Evolutionary conservation across 1,284 basidiomycete species (phyloP).

Genomic region (Malassezia arunalokei): DNA sequence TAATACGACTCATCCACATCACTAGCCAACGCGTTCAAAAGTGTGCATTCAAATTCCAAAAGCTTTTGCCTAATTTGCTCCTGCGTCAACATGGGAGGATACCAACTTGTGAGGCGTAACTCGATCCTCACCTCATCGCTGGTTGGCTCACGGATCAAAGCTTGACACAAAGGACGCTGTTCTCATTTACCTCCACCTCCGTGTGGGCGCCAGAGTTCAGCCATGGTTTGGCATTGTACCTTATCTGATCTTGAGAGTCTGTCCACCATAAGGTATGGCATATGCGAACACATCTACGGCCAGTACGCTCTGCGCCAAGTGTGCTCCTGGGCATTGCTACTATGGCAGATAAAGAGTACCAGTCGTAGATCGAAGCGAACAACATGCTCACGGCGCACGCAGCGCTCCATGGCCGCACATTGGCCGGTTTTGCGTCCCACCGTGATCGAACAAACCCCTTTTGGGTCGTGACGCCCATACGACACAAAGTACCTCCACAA

Average conservation of each 20-base stretch:
- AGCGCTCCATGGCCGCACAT: no score
- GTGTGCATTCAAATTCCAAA: slow-evolving; percentile 4
- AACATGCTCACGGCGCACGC: no score
- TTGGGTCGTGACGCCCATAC: background rate
- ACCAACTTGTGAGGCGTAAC: background rate
- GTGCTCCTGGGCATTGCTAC: no score
- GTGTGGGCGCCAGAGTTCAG: background rate
- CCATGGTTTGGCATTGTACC: no score
- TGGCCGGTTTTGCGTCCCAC: no score
- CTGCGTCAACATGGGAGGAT: background rate
- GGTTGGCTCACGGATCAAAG: background rate
- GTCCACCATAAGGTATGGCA: no score
- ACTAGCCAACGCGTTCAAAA: slow-evolving; percentile 4
- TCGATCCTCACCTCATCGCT: background rate
- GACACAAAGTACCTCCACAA: slow-evolving; percentile 13
- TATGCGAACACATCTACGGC: no score
- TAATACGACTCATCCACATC: background rate
- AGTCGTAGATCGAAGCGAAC: no score
- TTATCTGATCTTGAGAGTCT: no score
- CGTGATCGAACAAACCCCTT: background rate
- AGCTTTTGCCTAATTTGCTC: slow-evolving; percentile 4
- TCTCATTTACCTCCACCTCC: background rate
- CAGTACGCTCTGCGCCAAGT: no score
- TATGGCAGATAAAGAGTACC: no score
- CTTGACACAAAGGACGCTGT: background rate